Base-by-base conservation (phyloP, 495 filamentous ascomycete species). In the Xylaria castorea region DNA sequence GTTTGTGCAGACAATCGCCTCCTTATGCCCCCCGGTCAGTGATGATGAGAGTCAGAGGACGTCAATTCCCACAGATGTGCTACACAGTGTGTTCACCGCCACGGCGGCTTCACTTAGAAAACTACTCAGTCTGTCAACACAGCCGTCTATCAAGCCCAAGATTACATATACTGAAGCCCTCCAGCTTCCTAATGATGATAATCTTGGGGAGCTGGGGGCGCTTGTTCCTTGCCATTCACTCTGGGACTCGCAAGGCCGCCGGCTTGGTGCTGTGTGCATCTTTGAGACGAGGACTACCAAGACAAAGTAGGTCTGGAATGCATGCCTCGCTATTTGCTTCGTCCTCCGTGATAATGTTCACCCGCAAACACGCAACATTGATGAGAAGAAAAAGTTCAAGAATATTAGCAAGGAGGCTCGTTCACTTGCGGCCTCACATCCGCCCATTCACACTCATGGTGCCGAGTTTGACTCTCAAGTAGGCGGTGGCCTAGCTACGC, bases 171-270 rank as follows among this genome's bases (percentile, higher is more conserved):
- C 73, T 9, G 70, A 70, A 27, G 61, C 38, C 32, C 44, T 73
- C 7, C 42, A 42, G 16, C n/a, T 70, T 38, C 5, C 11, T n/a
- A 34, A 40, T 18, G 32, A 55, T n/a, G 68, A 65, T 67, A 22
- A 34, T 18, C 18, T 57, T 44, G 30, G 48, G 65, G 62, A 50
- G 18, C 40, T 73, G 22, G 76, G 75, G 5, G 75, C 75, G 3
- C 38, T 75, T 14, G 72, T 81, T 2, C 76, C 76, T 22, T 80
- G 78, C 38, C 71, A 70, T 40, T 77, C 78, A 2, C 55, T 81
- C 8, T 81, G 80, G 80, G 76, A 77, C 51, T 63, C 76, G 1
- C n/a, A 50, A 8, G 80, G 75, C 4, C 64, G n/a, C n/a, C 48
- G 62, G 20, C 42, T 81, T 22, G 48, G 48, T 60, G 75, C 74